Percentiles rank a stretch among this genome's conserved stretches.
phyloP scores from a whole-genome alignment of 164 flowering plant species.

The Chloranthus sessilifolius region DNA sequence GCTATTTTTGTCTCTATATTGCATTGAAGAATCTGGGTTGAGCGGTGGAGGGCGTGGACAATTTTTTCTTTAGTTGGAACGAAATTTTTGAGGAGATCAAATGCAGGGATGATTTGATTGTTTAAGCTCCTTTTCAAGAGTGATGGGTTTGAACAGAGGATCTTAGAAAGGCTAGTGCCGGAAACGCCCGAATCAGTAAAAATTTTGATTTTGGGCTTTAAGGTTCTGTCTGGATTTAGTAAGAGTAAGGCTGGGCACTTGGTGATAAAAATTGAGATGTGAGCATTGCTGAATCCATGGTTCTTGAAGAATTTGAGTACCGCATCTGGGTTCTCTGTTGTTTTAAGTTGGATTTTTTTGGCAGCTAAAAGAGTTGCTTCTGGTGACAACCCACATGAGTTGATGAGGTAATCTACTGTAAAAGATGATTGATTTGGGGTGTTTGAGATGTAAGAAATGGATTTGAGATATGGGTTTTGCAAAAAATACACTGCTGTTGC shows the following conservation, averaged over 20 bases:
- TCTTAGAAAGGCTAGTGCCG: background rate
- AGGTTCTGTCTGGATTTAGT: background rate
- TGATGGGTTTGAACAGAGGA: background rate
- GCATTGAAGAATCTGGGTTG: background rate
- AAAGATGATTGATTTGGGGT: too few relatives aligned
- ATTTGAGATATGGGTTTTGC: too few relatives aligned
- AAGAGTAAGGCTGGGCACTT: background rate
- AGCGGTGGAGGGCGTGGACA: background rate
- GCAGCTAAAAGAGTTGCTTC: background rate
- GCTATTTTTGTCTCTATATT: background rate
- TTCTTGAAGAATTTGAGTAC: background rate
- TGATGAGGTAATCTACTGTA: conserved; percentile 1
- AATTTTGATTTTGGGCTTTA: conserved; percentile 2
- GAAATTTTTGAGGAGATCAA: background rate
- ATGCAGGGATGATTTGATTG: background rate
- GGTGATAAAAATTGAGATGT: background rate
- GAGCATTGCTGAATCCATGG: conserved; percentile 2
- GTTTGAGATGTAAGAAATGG: too few relatives aligned
- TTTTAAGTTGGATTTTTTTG: too few relatives aligned
- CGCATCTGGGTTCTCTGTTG: background rate
- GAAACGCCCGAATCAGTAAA: background rate
- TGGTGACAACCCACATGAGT: conserved; percentile 8
- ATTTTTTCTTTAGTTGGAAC: background rate
- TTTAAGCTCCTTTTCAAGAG: background rate
- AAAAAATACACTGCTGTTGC: too few relatives aligned